phyloP scores from a whole-genome alignment of 2,329 filamentous ascomycete genomes.

The Alternaria incomplexa region DNA sequence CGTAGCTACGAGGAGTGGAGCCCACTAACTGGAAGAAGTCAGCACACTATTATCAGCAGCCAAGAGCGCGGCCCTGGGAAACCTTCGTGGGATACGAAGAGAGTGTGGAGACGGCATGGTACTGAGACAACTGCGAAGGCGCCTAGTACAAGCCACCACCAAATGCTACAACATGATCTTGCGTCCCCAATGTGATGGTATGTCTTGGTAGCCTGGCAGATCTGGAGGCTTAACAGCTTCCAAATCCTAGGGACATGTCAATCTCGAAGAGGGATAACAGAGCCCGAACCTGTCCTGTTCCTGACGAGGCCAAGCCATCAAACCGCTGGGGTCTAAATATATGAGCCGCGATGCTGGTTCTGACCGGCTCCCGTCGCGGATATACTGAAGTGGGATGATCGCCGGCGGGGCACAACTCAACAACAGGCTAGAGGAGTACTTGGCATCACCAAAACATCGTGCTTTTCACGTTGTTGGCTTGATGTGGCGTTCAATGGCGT shows the following conservation, averaged over 20 bases:
- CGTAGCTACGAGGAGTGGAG: slow-evolving; percentile 23
- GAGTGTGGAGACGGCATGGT: slow-evolving; percentile 16
- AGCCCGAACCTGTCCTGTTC: neutral
- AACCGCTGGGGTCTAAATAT: slow-evolving; percentile 23
- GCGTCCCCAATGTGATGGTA: neutral
- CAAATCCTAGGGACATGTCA: neutral
- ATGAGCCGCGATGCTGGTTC: slow-evolving; percentile 10
- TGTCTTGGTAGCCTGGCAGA: neutral
- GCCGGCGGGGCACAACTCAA: slow-evolving; percentile 14
- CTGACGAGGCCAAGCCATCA: slow-evolving; percentile 16
- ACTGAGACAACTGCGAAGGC: neutral
- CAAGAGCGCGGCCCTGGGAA: slow-evolving; percentile 24
- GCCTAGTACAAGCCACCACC: neutral
- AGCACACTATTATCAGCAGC: slow-evolving; percentile 24
- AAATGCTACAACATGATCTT: neutral
- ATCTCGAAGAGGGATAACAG: neutral
- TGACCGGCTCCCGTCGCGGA: slow-evolving; percentile 17
- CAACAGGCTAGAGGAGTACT: neutral
- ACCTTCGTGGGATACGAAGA: slow-evolving; percentile 20
- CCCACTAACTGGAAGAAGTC: slow-evolving; percentile 19
- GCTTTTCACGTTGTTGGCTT: neutral
- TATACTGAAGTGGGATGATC: slow-evolving; percentile 14
- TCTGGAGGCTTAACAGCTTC: neutral
- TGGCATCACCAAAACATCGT: neutral
- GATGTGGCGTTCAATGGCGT: slow-evolving; percentile 3